Evolutionary conservation across 768 basidiomycete genomes (phyloP).

Genomic region (Hypholoma fasciculare): DNA sequence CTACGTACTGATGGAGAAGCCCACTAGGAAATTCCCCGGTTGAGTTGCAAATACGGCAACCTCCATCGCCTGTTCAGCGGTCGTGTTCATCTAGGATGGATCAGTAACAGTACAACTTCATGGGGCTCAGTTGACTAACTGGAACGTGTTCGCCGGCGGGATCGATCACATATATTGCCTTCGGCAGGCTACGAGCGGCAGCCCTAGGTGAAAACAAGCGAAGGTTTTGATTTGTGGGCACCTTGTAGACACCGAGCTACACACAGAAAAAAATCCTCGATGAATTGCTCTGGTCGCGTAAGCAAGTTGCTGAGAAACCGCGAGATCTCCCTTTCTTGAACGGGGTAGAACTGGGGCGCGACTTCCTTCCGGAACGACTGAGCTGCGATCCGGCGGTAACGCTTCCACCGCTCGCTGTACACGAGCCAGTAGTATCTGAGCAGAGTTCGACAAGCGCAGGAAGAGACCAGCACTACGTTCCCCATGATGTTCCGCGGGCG

Average conservation of each 20-base stretch:
- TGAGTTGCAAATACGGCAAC: conserved; percentile 19
- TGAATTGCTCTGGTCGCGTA: conserved; percentile 20
- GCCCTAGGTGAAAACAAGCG: conserved; percentile 15
- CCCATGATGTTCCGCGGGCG: conserved; percentile 18
- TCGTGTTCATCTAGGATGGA: conserved; percentile 20
- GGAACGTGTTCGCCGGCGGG: conserved; percentile 21
- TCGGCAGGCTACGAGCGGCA: conserved; percentile 21
- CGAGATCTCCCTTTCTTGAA: conserved; percentile 20
- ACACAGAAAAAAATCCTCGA: conserved; percentile 28
- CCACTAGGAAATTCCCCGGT: conserved; percentile 30
- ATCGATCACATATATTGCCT: conserved; percentile 26
- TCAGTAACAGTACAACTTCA: background rate
- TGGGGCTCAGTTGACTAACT: conserved; percentile 3
- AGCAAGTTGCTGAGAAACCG: conserved; percentile 20
- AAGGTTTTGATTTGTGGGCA: too few species aligned
- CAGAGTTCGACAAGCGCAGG: background rate
- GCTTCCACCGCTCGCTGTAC: conserved; percentile 26
- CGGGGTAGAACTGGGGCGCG: conserved; percentile 20
- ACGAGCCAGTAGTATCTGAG: background rate
- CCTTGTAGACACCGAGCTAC: background rate
- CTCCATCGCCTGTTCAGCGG: conserved; percentile 22
- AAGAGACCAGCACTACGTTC: conserved; percentile 12
- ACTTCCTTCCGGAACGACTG: conserved; percentile 23
- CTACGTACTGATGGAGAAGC: too few species aligned
- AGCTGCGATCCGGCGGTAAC: conserved; percentile 24